Base-by-base conservation (phyloP, 768 basidiomycete genomes). In the Tephrocybe rancida region DNA sequence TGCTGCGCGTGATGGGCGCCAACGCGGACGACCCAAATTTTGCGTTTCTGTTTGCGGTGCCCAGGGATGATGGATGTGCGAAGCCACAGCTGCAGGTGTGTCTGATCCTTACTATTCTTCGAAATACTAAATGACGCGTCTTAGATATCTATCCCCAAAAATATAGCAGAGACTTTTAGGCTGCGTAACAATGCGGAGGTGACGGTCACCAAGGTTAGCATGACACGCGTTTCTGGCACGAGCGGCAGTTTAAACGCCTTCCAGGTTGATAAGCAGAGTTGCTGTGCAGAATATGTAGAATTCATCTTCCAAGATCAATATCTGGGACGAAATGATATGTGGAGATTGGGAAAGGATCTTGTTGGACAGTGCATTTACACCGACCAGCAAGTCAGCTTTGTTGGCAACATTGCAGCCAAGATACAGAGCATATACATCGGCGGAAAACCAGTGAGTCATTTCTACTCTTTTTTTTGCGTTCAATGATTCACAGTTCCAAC, bases 301-400 rank as follows among this genome's bases (percentile, higher is more conserved):
- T 81, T 98, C 52, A 85, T 86, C 42, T 98, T 98, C 64, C 90
- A 92, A 57, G 95, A 97, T 66, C 94, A 96, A 65, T 98, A 98
- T 67, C 78, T 98, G 14, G 96, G 95, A 14, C 84, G 97, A 42
- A 93, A 90, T 56, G 97, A 98, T 60, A 96, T 97, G 94, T 98
- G 95, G 93, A 78, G 94, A 44, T 77, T 98, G 7, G 87, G 86
- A n/a, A 86, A 89, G 66, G 79, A 87, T 46, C 78, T 98, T 14
- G 85, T 86, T 24, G 87, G 86, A 8, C 86, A 87, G 61, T 95
- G 92, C 64, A 75, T 97, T 19, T 88, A 93, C 64, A 79, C 83
- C 1, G 85, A 89, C 53, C 91, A 98, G 68, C 91, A 93, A 48
- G 79, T 98, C 22, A 79, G 83, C 2, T 94, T 97, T 65, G 84